Evolutionary conservation across 140 eudicot genomes (phyloP), one percentile per base, ranked within the genome.

Genomic region (Erigeron philadelphicus): DNA sequence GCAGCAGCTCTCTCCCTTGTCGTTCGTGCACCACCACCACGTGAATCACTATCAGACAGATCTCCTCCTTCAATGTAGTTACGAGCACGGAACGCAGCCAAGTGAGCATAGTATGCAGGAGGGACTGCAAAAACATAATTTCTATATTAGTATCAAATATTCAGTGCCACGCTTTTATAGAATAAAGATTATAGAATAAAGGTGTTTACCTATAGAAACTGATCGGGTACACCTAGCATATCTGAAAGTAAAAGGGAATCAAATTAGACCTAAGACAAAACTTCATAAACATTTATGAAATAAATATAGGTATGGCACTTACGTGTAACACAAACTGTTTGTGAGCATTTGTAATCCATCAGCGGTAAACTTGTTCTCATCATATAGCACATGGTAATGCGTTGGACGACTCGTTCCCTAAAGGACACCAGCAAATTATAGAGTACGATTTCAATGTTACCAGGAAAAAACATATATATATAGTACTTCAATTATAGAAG

Each of bases 351-450:
- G 97, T 44, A 93, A 17, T 0, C 71, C 82, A 57, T 93, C 96
- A 0, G 98, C 89, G 4, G 78, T 73, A 67, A 93, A 89, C 7
- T 48, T 67, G 81, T 93, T 93, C 56, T 89, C 98, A 76, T 93
- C 98, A 72, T 47, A 85, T 45, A 93, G 50, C 41, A 93, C 94
- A 71, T 93, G 97, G 54, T 93, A 93, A 57, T 89, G 98, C 0
- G 95, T 66, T 0, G 98, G 98, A 1, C 97, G 80, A 55, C 98
- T 93, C 0, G 98, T 93, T 0, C 98, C 98, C 98, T 93, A 64
- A 42, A 16, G 35, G 41, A 11, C 15, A 41, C 42, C 52, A 69
- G 2, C 54, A 17, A 58, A 45, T 12, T 1, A 64, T 2, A 3
- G 17, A 11, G 0, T 8, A 38, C 35, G 16, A 5, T 7, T 8